Conservation (phyloP, 139 green algal species). For the Chlorella sp. region DNA sequence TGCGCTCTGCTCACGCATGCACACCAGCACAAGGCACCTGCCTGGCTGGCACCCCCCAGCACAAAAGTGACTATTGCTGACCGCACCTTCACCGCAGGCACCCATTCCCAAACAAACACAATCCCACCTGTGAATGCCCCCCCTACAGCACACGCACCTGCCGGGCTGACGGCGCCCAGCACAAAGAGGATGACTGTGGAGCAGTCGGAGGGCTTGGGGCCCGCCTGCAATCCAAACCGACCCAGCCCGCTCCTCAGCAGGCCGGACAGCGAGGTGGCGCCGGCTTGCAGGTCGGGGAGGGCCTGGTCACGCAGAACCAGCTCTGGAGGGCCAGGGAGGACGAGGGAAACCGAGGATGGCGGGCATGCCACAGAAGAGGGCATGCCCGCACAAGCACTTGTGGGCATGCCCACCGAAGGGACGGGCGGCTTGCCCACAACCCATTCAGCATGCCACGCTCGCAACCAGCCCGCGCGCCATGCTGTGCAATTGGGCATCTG, state of each 20-base stretch:
- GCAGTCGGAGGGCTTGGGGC: conserved; percentile 55
- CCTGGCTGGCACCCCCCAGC: neutral
- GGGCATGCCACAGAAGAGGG: neutral
- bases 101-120: neutral
- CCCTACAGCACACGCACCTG: neutral
- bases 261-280: conserved; percentile 51
- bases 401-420: too few relatives aligned
- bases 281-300: conserved; percentile 47
- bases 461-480: neutral
- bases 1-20: too few relatives aligned
- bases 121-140: neutral
- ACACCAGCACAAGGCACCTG: too few relatives aligned
- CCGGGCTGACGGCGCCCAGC: conserved; percentile 54
- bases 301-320: conserved; percentile 5
- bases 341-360: neutral
- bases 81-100: conserved; percentile 56
- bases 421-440: neutral
- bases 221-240: conserved; percentile 59
- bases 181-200: conserved; percentile 70
- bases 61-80: neutral
- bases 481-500: neutral
- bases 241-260: conserved; percentile 66
- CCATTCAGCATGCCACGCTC: too few relatives aligned
- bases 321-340: conserved; percentile 37
- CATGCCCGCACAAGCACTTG: neutral